phyloP scores from a whole-genome alignment of 108 stramenopile species.

The Fistulifera pelliculosa region DNA sequence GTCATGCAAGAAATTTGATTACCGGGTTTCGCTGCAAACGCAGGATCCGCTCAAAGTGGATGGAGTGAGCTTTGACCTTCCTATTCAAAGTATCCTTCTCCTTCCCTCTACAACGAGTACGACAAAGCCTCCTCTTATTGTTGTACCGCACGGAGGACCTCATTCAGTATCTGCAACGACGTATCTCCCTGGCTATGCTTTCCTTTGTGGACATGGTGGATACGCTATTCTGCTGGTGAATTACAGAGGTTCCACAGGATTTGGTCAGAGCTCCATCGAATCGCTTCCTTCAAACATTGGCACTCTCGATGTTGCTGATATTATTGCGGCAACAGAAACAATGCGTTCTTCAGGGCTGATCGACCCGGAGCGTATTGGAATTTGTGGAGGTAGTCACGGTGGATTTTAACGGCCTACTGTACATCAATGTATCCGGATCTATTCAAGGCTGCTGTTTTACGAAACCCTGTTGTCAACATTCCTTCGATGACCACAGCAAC shows the following conservation, averaged over 20 bases:
- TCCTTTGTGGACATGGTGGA: slow-evolving; percentile 40
- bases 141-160: slow-evolving; percentile 76
- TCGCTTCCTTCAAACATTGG: slow-evolving; percentile 60
- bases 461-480: slow-evolving; percentile 92
- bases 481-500: slow-evolving; percentile 79
- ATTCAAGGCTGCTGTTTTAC: slow-evolving; percentile 81
- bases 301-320: slow-evolving; percentile 64
- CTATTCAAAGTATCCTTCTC: slow-evolving; percentile 45
- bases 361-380: slow-evolving; percentile 44
- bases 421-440: slow-evolving; percentile 75
- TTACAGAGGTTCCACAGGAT: slow-evolving; percentile 79
- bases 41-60: too few species aligned
- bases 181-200: slow-evolving; percentile 57
- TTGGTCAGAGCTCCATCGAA: slow-evolving; percentile 59
- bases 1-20: too few species aligned
- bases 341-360: slow-evolving; percentile 29
- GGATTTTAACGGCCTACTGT: slow-evolving; percentile 83
- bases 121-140: slow-evolving; percentile 53
- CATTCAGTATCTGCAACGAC: slow-evolving; percentile 48
- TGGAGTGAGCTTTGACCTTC: slow-evolving; percentile 6
- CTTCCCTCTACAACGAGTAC: slow-evolving; percentile 25
- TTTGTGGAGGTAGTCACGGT: slow-evolving; percentile 89
- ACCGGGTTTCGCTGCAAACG: too few species aligned
- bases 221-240: slow-evolving; percentile 81
- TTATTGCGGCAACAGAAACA: slow-evolving; percentile 42